These are phyloP conservation scores for Mortierella sp. DNA, from an alignment of 371 early-diverging fungal genomes.

Conservation along the genomic window DNA sequence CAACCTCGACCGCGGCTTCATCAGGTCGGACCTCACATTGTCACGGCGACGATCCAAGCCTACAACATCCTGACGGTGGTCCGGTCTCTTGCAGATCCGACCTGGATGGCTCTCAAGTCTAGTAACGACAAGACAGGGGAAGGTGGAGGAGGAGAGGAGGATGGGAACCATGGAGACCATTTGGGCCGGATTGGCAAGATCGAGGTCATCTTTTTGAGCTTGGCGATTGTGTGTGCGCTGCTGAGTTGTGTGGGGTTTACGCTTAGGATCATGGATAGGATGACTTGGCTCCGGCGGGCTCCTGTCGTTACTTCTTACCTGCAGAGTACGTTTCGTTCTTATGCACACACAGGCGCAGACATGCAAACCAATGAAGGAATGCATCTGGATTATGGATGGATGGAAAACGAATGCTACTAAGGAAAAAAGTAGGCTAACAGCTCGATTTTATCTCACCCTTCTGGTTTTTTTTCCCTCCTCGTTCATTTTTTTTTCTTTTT, in stretches of 20 bases:
- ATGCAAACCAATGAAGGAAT: background rate
- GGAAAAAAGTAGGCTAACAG: background rate
- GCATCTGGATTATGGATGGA: too few species aligned
- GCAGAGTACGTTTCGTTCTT: conserved; percentile 3
- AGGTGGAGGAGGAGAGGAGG: conserved; percentile 2
- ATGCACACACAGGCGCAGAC: background rate
- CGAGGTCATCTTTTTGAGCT: background rate
- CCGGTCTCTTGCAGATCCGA: conserved; percentile 41
- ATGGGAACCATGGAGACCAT: background rate
- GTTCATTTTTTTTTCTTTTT: background rate
- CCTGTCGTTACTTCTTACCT: conserved; percentile 7
- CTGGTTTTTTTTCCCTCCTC: background rate
- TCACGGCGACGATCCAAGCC: conserved; percentile 37
- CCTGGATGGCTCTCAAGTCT: conserved; percentile 35
- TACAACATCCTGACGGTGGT: conserved; percentile 49
- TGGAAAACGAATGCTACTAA: background rate
- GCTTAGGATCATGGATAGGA: conserved; percentile 21
- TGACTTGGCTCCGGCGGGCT: conserved; percentile 1
- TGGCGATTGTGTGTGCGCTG: conserved; percentile 5
- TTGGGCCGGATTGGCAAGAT: conserved; percentile 11
- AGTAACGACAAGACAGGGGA: conserved; percentile 25
- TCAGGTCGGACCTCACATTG: conserved; percentile 33
- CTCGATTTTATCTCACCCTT: conserved; percentile 9
- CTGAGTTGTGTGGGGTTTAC: conserved; percentile 19
- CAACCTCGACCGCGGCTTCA: conserved; percentile 25